These are phyloP conservation scores for Nidula niveotomentosa DNA, from an alignment of 1,284 basidiomycete species.

Conservation along the genomic window DNA sequence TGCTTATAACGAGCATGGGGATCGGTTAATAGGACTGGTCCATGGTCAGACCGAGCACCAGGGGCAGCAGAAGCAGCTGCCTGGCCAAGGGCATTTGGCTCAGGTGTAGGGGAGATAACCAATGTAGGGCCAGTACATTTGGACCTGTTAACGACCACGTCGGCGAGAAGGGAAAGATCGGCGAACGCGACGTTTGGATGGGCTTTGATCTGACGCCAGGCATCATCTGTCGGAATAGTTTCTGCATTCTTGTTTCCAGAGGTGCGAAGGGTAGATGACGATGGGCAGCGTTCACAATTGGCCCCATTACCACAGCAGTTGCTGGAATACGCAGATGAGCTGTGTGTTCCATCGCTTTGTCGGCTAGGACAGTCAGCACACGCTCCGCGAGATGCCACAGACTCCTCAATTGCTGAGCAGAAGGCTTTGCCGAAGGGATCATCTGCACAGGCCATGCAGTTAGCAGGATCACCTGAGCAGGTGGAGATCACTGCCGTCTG, in stretches of 20 bases:
- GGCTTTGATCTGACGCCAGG: constrained; percentile 85
- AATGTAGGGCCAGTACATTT: constrained; percentile 76
- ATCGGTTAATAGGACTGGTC: constrained; percentile 46
- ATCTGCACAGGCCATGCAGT: constrained; percentile 78
- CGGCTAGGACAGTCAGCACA: constrained; percentile 56
- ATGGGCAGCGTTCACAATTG: constrained; percentile 28
- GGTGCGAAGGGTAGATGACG: constrained; percentile 5
- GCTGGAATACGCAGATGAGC: constrained; percentile 13
- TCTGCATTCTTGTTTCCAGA: constrained; percentile 30
- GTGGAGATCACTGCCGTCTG: constrained; percentile 13
- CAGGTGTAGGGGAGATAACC: constrained; percentile 61
- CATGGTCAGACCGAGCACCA: constrained; percentile 12
- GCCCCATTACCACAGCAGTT: constrained; percentile 15
- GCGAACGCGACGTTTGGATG: constrained; percentile 87
- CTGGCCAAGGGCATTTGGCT: too few species aligned
- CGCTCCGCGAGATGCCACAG: constrained; percentile 43
- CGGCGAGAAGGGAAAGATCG: constrained; percentile 79
- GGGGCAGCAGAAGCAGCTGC: too few species aligned
- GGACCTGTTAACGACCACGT: constrained; percentile 83
- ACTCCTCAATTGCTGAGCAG: constrained; percentile 72
- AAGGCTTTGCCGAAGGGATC: constrained; percentile 87
- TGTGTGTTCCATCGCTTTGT: constrained; percentile 18
- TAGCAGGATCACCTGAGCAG: constrained; percentile 50
- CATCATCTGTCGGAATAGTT: constrained; percentile 79
- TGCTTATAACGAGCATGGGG: constrained; percentile 54